Percentiles rank a stretch among this genome's conserved stretches.
Evolutionary conservation across 345 rosid genomes (phyloP).

Genomic region (Salix arbutifolia): DNA sequence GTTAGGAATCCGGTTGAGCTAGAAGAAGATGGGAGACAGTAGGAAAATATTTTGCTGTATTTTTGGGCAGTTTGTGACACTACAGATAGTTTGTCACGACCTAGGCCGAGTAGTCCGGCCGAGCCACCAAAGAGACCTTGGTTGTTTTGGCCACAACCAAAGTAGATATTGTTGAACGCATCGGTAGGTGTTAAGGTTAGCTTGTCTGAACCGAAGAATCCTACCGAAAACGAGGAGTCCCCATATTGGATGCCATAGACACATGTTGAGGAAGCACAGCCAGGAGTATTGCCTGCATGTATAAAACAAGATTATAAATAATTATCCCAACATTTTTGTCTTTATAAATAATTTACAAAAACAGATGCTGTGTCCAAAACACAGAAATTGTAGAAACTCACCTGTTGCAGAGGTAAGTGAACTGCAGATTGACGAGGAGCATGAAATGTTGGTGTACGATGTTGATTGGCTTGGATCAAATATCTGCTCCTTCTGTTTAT

Average conservation of each 20-base stretch:
- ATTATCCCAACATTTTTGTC: too few species aligned
- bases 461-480: constrained; percentile 28
- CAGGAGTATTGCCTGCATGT: constrained; percentile 38
- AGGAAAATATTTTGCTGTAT: constrained; percentile 70
- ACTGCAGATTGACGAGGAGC: constrained; percentile 41
- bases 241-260: constrained; percentile 77
- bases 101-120: constrained; percentile 80
- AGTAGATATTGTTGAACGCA: constrained; percentile 36
- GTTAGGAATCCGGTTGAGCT: constrained; percentile 67
- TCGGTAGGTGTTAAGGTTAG: constrained; percentile 53
- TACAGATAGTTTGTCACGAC: constrained; percentile 59
- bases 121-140: constrained; percentile 65
- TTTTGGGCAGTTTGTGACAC: constrained; percentile 58
- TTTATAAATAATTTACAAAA: too few species aligned
- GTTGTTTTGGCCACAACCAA: constrained; percentile 88
- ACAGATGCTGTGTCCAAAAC: too few species aligned
- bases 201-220: constrained; percentile 59
- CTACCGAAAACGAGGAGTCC: constrained; percentile 63
- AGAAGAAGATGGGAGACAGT: constrained; percentile 73
- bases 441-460: constrained; percentile 57
- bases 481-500: constrained; percentile 18
- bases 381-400: constrained; percentile 1
- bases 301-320: too few species aligned
- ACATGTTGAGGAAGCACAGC: constrained; percentile 56
- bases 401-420: constrained; percentile 55